Conservation (phyloP, 75 land plant species). For the Pinus albicaulis region DNA sequence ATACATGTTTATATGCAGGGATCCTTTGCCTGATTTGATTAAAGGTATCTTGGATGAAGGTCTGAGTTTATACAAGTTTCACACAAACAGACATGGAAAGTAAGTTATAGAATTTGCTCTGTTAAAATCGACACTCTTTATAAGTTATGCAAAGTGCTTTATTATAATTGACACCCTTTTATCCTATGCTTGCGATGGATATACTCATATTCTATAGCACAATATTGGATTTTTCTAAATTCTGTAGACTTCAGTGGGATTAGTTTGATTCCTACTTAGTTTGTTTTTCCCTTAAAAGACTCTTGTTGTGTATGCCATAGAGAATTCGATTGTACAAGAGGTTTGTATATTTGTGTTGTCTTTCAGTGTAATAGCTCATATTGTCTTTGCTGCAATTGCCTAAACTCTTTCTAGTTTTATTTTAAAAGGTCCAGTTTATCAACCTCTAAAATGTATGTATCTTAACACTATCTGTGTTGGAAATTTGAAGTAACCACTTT, state of each 20-base stretch:
- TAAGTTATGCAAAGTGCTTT: background rate
- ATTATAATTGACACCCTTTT: background rate
- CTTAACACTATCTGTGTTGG: too few species aligned
- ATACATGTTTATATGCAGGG: slow-evolving; percentile 31
- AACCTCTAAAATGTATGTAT: too few species aligned
- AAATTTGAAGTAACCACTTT: too few species aligned
- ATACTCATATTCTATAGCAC: background rate
- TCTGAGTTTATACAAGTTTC: slow-evolving; percentile 65
- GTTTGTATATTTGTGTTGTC: too few species aligned
- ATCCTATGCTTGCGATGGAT: background rate
- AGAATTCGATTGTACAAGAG: background rate
- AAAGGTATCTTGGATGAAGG: slow-evolving; percentile 72
- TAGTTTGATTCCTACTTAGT: background rate
- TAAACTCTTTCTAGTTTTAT: too few species aligned
- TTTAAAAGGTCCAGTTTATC: too few species aligned
- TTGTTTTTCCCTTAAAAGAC: background rate
- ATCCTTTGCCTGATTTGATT: slow-evolving; percentile 63
- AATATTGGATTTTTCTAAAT: background rate
- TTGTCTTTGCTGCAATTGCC: too few species aligned
- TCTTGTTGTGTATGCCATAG: background rate
- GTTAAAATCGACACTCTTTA: background rate
- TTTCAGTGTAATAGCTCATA: too few species aligned
- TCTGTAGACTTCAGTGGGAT: background rate
- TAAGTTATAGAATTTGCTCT: slow-evolving; percentile 8
- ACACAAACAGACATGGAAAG: slow-evolving; percentile 79